phyloP scores from a whole-genome alignment of 495 filamentous ascomycete species.

The Penicillium ucsense region DNA sequence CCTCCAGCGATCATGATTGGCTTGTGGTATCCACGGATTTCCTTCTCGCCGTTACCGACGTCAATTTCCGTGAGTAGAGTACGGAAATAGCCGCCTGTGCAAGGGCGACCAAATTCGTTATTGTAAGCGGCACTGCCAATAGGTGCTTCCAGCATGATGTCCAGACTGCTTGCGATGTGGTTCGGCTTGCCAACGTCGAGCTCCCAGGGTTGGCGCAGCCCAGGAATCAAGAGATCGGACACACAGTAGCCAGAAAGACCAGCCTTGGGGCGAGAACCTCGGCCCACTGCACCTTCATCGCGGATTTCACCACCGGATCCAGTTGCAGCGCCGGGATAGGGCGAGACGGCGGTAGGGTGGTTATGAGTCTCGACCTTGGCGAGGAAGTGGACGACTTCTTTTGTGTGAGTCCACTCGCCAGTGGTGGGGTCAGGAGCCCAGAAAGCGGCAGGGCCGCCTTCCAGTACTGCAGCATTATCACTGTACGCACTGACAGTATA shows the following conservation, averaged over 20 bases:
- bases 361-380: constrained; percentile 97
- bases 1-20: constrained; percentile 98
- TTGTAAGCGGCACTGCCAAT: constrained; percentile 93
- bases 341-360: constrained; percentile 92
- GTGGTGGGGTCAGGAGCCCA: constrained; percentile 83
- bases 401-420: constrained; percentile 78
- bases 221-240: constrained; percentile 84
- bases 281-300: constrained; percentile 89
- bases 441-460: constrained; percentile 63
- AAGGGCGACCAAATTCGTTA: constrained; percentile 96
- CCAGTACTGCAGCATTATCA: constrained; percentile 89
- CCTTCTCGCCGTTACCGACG: constrained; percentile 49
- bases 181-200: constrained; percentile 77
- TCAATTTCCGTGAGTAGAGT: constrained; percentile 65
- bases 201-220: constrained; percentile 76
- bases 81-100: constrained; percentile 79
- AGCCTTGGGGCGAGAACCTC: constrained; percentile 87
- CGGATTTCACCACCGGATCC: constrained; percentile 92
- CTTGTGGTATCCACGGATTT: constrained; percentile 90
- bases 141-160: constrained; percentile 95
- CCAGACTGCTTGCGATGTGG: constrained; percentile 84
- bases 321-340: constrained; percentile 74
- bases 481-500: constrained; percentile 90
- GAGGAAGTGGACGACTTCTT: constrained; percentile 80
- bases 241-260: constrained; percentile 90